phyloP scores from a whole-genome alignment of 371 early-diverging fungal genomes.

The Lichtheimia ramosa region DNA sequence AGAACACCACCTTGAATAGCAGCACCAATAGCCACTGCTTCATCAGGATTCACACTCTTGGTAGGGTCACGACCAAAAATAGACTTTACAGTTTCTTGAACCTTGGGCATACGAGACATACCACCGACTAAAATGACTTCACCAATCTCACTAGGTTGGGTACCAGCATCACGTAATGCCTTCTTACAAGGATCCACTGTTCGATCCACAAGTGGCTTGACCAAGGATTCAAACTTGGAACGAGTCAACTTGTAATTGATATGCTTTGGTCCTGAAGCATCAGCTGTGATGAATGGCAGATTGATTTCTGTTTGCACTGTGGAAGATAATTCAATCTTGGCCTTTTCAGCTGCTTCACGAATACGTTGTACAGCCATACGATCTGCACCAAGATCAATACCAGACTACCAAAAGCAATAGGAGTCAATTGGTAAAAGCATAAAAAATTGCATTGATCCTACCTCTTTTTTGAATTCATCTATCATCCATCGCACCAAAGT shows the following conservation, averaged over 20 bases:
- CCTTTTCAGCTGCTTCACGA: constrained; percentile 93
- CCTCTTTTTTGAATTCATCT: constrained; percentile 81
- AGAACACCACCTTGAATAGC: constrained; percentile 96
- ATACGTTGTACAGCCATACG: constrained; percentile 87
- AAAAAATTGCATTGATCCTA: neutral
- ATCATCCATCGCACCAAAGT: constrained; percentile 76
- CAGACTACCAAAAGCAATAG: constrained; percentile 27
- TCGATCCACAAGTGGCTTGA: constrained; percentile 75
- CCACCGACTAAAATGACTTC: constrained; percentile 98
- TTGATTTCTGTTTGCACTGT: constrained; percentile 88
- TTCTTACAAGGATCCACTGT: constrained; percentile 92
- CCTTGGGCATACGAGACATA: constrained; percentile 96
- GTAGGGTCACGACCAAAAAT: constrained; percentile 87
- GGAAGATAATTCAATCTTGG: constrained; percentile 93
- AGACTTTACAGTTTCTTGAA: constrained; percentile 85
- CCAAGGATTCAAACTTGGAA: constrained; percentile 85
- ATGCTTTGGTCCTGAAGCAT: constrained; percentile 92
- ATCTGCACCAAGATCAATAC: constrained; percentile 73
- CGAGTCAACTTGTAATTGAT: constrained; percentile 88
- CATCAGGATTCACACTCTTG: constrained; percentile 95
- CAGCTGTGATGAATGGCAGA: constrained; percentile 90
- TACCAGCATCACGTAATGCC: constrained; percentile 92
- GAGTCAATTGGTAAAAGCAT: neutral
- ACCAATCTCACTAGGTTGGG: constrained; percentile 75
- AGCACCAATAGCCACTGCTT: constrained; percentile 97